Conservation (phyloP, 2,329 filamentous ascomycete genomes). For the Aspergillus pseudoglaucus region DNA sequence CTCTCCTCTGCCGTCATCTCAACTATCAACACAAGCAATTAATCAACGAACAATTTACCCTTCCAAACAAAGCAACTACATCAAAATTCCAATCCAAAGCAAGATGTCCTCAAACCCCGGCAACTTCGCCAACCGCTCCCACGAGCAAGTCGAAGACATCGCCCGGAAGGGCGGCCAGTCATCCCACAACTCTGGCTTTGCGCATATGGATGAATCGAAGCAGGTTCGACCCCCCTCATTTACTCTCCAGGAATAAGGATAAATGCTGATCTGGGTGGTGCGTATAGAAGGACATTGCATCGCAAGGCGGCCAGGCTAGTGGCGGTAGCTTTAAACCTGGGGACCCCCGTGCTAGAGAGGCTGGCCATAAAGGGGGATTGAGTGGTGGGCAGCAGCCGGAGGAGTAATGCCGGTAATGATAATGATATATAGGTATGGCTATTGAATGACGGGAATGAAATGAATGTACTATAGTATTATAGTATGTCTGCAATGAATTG, state of each 20-base stretch:
- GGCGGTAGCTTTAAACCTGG: constrained; percentile 13
- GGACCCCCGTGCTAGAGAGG: constrained; percentile 9
- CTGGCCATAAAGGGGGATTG: constrained; percentile 11
- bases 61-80: too few relatives aligned
- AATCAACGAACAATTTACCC: too few relatives aligned
- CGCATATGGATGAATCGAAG: constrained; percentile 15
- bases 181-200: constrained; percentile 32
- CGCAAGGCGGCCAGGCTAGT: constrained; percentile 5
- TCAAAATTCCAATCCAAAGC: too few relatives aligned
- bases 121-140: constrained; percentile 49
- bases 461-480: too few relatives aligned
- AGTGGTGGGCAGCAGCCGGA: background rate
- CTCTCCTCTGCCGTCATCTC: too few relatives aligned
- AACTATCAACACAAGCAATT: too few relatives aligned
- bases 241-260: too few relatives aligned
- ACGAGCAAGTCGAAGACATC: constrained; percentile 44
- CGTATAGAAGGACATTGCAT: constrained; percentile 11
- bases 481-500: too few relatives aligned
- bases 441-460: too few relatives aligned
- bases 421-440: too few relatives aligned
- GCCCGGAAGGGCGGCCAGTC: constrained; percentile 46
- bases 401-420: constrained; percentile 2
- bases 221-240: background rate
- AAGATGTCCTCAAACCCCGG: constrained; percentile 32
- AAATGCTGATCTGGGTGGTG: too few relatives aligned